Evolutionary conservation across 2,329 filamentous ascomycete species (phyloP), one percentile per base, ranked within the genome.

Genomic region (Scedosporium aurantiacum): DNA sequence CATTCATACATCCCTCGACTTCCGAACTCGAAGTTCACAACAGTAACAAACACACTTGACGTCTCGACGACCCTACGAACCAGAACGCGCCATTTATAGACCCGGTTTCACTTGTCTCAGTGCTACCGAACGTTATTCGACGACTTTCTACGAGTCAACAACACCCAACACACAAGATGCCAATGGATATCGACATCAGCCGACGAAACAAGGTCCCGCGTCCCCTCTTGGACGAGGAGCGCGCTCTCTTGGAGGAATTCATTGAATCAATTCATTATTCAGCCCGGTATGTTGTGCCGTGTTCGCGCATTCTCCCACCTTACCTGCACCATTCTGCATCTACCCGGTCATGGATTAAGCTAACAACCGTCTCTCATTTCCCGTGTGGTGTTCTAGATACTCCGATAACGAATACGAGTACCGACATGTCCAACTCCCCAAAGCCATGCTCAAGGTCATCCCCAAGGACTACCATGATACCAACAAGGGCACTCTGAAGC

Each of bases 361-460:
- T 60, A 61, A 63, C 58, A 28, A 14, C 60, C 18, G 21, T 23
- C 16, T 58, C 28, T 37, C 27, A n/a, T 23, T 18, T 58, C 28
- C 28, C 27, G 64, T 67, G 65, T 18, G 65, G 14, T 54, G 45
- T 23, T 58, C 40, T 72, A 97, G 94, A 74, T 99, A 99, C 74
- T 92, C 88, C 28, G 94, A 99, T 71, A 87, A 84, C 75, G 85
- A 94, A 74, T 96, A 87, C 75, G 94, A 99, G 77, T 99, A 99
- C 77, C 90, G 94, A 66, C 94, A 99, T 75, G 94, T 99, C 63
- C 92, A 97, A 75, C 85, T 99, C 32, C 94, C 94, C 52, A 99
- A 99, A 78, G 87, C 91, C 68, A 99, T 99, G 94, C 86, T 99
- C 66, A 97, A 97, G 77, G 89, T 85, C 47, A 97, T 99, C 67